phyloP scores from a whole-genome alignment of 2,329 filamentous ascomycete genomes.

The Fusarium sp. region DNA sequence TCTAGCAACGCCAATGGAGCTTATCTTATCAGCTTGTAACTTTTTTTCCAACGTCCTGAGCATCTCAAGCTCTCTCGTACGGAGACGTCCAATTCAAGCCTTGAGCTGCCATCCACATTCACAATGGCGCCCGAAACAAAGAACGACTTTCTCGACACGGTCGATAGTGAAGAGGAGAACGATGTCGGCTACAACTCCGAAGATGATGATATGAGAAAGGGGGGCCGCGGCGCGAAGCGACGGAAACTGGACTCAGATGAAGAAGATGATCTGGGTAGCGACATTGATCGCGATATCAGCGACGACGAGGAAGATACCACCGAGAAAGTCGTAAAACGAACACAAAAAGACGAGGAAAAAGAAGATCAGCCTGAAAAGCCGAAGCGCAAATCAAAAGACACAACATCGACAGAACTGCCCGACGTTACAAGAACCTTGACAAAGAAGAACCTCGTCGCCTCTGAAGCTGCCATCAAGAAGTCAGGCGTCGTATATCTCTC shows the following conservation, averaged over 20 bases:
- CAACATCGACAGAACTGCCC: conserved; percentile 57
- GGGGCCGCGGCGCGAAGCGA: conserved; percentile 73
- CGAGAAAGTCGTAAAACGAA: conserved; percentile 49
- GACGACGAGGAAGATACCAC: conserved; percentile 53
- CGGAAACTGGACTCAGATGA: conserved; percentile 67
- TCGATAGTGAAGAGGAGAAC: conserved; percentile 72
- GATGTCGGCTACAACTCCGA: conserved; percentile 77
- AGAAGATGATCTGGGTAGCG: conserved; percentile 56
- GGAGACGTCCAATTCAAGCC: conserved; percentile 5
- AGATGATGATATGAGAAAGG: conserved; percentile 77
- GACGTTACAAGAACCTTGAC: conserved; percentile 69
- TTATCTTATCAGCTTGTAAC: conserved; percentile 47
- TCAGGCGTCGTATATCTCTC: conserved; percentile 89
- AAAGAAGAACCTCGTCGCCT: conserved; percentile 77
- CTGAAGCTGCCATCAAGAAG: conserved; percentile 75
- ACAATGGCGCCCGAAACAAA: conserved; percentile 77
- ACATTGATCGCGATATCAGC: conserved; percentile 54
- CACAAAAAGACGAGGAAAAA: conserved; percentile 40
- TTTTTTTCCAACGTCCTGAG: conserved; percentile 43
- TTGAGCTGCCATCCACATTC: conserved; percentile 20
- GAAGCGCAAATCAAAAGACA: conserved; percentile 47
- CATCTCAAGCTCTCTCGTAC: conserved; percentile 24
- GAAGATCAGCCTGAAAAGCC: conserved; percentile 40
- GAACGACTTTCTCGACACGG: conserved; percentile 78
- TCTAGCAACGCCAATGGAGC: neutral